Conservation (phyloP, 805 yeast species). For the Candida patagonica region DNA sequence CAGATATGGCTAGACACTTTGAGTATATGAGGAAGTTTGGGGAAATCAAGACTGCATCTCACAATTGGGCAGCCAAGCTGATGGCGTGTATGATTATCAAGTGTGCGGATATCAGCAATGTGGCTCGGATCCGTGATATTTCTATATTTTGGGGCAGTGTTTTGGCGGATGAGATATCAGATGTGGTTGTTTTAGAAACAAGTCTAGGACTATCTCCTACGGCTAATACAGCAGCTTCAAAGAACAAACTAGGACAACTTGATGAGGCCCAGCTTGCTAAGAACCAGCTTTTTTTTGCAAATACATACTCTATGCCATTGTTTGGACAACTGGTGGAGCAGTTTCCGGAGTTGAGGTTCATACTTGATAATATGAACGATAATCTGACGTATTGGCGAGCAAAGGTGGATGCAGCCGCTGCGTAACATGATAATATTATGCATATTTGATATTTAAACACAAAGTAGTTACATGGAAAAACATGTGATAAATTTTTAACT, state of each 20-base stretch:
- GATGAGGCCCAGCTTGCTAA: slow-evolving; percentile 35
- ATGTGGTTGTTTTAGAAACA: slow-evolving; percentile 47
- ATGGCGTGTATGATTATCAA: slow-evolving; percentile 56
- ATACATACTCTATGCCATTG: slow-evolving; percentile 69
- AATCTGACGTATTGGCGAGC: slow-evolving; percentile 12
- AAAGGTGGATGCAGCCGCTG: slow-evolving; percentile 1
- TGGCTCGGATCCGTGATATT: slow-evolving; percentile 65
- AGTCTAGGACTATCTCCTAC: slow-evolving; percentile 19
- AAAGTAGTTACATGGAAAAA: too few species aligned
- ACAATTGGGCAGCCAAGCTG: neutral
- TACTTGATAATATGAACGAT: slow-evolving; percentile 16
- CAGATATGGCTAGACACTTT: slow-evolving; percentile 90
- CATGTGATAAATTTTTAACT: too few species aligned
- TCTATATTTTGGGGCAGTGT: slow-evolving; percentile 82
- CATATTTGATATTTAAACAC: too few species aligned
- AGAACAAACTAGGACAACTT: neutral
- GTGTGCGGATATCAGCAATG: slow-evolving; percentile 94
- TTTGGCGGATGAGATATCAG: slow-evolving; percentile 68
- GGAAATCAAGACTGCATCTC: slow-evolving; percentile 8
- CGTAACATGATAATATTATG: too few species aligned
- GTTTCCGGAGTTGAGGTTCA: slow-evolving; percentile 36
- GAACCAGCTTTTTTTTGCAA: slow-evolving; percentile 77
- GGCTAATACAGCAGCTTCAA: neutral
- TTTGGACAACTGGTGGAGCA: slow-evolving; percentile 54
- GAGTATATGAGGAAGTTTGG: slow-evolving; percentile 45